A percentile compares a stretch with the other conserved stretches of the same genome.
phyloP scores from a whole-genome alignment of 2,329 filamentous ascomycete species.

The Botrytis aclada region DNA sequence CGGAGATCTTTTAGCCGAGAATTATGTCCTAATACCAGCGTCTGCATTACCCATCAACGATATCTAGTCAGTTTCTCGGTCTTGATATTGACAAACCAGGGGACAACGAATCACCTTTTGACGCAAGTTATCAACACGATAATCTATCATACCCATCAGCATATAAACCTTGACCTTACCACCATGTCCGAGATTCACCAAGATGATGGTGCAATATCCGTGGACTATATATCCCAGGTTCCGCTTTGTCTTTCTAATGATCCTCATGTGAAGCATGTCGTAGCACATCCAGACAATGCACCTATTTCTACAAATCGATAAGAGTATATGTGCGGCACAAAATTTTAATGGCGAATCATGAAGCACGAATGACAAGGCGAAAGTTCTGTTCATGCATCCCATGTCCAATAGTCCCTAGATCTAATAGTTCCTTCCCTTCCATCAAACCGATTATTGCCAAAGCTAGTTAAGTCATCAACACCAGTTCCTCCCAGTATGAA shows the following conservation, averaged over 20 bases:
- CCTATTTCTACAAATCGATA: not conserved
- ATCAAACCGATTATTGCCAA: not conserved
- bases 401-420: not conserved
- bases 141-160: not conserved
- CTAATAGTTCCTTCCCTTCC: not conserved
- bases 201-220: no score
- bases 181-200: not conserved
- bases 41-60: not conserved
- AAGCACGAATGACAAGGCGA: not conserved
- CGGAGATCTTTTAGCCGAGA: not conserved
- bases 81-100: not conserved
- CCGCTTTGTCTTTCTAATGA: no score
- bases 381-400: not conserved
- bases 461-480: not conserved
- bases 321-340: not conserved
- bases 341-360: not conserved
- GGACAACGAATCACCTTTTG: not conserved
- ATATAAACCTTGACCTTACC: accelerated
- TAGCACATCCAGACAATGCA: not conserved
- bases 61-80: not conserved
- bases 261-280: not conserved
- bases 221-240: not conserved
- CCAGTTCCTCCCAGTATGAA: not conserved
- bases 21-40: not conserved
- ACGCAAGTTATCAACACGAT: not conserved